Evolutionary conservation across 805 yeast genomes (phyloP).

Genomic region (Tetrapisispora arboricola): DNA sequence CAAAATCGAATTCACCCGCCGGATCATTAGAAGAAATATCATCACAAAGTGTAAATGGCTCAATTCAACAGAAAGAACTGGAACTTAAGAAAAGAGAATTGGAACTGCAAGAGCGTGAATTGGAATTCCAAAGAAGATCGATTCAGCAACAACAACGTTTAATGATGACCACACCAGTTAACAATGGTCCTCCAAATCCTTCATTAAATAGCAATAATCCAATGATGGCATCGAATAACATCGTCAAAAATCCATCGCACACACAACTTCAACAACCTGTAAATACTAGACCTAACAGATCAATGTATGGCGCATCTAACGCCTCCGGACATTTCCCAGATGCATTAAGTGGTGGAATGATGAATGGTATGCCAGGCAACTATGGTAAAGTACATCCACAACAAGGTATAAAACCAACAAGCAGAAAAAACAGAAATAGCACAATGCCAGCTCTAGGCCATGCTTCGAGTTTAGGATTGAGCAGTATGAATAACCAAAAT

Average conservation of each 20-base stretch:
- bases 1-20: constrained; percentile 11
- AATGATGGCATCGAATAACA: neutral
- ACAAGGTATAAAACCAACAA: constrained; percentile 24
- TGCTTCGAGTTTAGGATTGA: constrained; percentile 22
- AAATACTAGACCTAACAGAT: constrained; percentile 16
- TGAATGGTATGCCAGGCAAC: constrained; percentile 1
- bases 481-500: constrained; percentile 12
- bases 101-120: constrained; percentile 28
- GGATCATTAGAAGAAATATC: constrained; percentile 6
- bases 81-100: constrained; percentile 27
- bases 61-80: constrained; percentile 24
- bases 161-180: neutral
- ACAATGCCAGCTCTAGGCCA: constrained; percentile 26
- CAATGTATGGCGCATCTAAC: constrained; percentile 22
- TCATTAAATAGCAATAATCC: too few species aligned
- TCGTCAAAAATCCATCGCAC: constrained; percentile 12
- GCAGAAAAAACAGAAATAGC: constrained; percentile 29
- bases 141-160: constrained; percentile 15
- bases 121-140: constrained; percentile 24
- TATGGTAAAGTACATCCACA: constrained; percentile 3
- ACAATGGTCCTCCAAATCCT: too few species aligned
- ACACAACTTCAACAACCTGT: constrained; percentile 14
- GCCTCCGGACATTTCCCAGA: constrained; percentile 17
- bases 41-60: constrained; percentile 5
- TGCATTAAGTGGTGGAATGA: constrained; percentile 7